A percentile compares a stretch with the other conserved stretches of the same genome.
phyloP scores from a whole-genome alignment of 2,329 filamentous ascomycete species.

The Venturia effusa region DNA sequence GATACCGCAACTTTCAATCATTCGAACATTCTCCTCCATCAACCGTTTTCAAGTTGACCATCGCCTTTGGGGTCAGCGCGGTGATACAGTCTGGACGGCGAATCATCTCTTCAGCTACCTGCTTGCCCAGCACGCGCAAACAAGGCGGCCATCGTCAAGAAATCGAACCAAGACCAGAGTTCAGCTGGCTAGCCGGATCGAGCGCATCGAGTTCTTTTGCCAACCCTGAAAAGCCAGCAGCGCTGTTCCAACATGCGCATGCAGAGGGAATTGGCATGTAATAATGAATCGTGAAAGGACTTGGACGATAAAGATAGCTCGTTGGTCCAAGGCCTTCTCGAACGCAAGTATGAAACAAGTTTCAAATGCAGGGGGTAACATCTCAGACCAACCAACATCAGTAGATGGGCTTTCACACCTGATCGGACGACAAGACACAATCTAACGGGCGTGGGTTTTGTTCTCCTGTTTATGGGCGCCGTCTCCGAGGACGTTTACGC shows the following conservation, averaged over 20 bases:
- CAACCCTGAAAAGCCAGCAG: background rate
- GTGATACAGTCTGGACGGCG: background rate
- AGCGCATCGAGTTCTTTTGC: background rate
- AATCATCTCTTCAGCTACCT: background rate
- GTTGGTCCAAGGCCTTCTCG: background rate
- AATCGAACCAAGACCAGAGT: background rate
- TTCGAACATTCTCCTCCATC: background rate
- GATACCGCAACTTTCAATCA: background rate
- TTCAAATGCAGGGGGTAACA: background rate
- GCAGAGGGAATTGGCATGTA: background rate
- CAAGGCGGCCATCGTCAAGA: background rate
- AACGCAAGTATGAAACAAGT: conserved; percentile 1
- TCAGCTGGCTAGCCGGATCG: background rate
- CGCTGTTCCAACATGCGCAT: background rate
- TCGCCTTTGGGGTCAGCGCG: background rate
- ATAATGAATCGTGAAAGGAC: background rate
- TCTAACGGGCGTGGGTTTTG: background rate
- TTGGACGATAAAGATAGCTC: background rate
- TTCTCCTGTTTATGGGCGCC: background rate
- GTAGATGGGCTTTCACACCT: background rate
- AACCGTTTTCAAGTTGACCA: background rate
- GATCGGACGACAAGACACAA: background rate
- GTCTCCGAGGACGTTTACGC: background rate
- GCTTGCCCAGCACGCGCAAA: background rate
- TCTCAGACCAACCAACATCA: background rate